Percentiles rank a stretch among this genome's conserved stretches.
phyloP scores from a whole-genome alignment of 768 basidiomycete genomes.

The Boletus edulis region DNA sequence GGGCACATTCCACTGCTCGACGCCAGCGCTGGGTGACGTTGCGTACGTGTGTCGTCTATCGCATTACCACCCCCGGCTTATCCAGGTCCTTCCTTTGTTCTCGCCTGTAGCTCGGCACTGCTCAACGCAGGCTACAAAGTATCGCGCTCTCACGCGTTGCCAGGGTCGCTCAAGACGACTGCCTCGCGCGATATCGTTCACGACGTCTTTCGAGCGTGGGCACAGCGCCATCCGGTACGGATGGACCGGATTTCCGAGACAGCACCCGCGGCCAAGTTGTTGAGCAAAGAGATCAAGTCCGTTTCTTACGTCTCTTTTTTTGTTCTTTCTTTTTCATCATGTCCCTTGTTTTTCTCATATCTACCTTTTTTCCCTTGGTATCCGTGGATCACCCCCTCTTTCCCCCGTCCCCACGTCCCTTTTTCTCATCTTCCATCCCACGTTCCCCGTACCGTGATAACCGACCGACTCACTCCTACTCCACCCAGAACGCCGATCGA shows the following conservation, averaged over 20 bases:
- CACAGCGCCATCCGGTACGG: conserved; percentile 78
- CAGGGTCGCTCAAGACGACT: conserved; percentile 90
- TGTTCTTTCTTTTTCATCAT: too few species aligned
- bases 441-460: too few species aligned
- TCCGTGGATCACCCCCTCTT: too few species aligned
- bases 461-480: neutral
- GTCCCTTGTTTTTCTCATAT: neutral
- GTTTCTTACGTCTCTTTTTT: conserved; percentile 15
- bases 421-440: too few species aligned
- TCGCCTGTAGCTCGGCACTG: conserved; percentile 68
- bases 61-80: too few species aligned
- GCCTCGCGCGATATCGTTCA: conserved; percentile 70
- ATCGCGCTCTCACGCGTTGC: conserved; percentile 86
- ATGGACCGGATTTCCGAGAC: conserved; percentile 76
- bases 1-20: conserved; percentile 77
- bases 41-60: conserved; percentile 49
- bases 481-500: conserved; percentile 50
- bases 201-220: conserved; percentile 84
- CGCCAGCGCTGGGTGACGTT: conserved; percentile 71
- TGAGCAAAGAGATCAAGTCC: conserved; percentile 69
- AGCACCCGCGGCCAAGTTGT: conserved; percentile 66
- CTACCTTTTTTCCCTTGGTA: neutral
- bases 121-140: conserved; percentile 81
- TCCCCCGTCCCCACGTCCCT: too few species aligned
- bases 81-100: too few species aligned